Conservation (phyloP, 2,329 filamentous ascomycete species). For the Eurotiales sp. region DNA sequence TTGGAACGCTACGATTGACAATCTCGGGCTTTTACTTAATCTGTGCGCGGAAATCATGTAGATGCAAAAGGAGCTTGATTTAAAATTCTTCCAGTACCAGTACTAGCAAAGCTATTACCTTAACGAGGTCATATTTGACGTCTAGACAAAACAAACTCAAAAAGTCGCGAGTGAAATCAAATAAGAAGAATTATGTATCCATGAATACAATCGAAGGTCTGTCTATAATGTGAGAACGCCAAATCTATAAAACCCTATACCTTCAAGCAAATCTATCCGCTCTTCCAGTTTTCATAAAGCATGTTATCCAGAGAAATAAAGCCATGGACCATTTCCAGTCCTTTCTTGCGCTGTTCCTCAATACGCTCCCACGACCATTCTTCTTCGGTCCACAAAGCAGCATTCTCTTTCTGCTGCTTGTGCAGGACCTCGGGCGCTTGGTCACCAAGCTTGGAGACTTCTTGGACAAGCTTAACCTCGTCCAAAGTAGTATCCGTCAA, state of each 20-base stretch:
- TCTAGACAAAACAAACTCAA: too few relatives aligned
- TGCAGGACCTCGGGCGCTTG: conserved; percentile 28
- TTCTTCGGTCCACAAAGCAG: conserved; percentile 31
- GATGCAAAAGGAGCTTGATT: background rate
- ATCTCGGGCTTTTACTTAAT: background rate
- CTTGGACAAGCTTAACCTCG: conserved; percentile 33
- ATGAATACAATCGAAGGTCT: too few relatives aligned
- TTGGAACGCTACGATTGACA: conserved; percentile 3
- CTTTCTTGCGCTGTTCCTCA: conserved; percentile 54
- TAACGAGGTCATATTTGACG: too few relatives aligned
- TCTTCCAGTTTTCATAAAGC: conserved; percentile 48
- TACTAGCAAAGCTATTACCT: too few relatives aligned
- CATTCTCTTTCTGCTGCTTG: conserved; percentile 29
- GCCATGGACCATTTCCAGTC: conserved; percentile 52
- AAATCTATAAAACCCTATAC: background rate
- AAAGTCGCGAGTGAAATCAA: too few relatives aligned
- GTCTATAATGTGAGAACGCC: too few relatives aligned
- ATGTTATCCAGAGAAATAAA: conserved; percentile 52
- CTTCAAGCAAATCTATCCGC: background rate
- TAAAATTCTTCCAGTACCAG: too few relatives aligned
- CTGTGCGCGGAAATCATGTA: conserved; percentile 1
- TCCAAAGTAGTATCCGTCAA: conserved; percentile 26
- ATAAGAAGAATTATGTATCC: too few relatives aligned
- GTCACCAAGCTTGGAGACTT: conserved; percentile 33
- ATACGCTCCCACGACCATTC: conserved; percentile 60